These are phyloP conservation scores for Apodospora peruviana DNA, from an alignment of 495 filamentous ascomycete genomes.

Conservation along the genomic window DNA sequence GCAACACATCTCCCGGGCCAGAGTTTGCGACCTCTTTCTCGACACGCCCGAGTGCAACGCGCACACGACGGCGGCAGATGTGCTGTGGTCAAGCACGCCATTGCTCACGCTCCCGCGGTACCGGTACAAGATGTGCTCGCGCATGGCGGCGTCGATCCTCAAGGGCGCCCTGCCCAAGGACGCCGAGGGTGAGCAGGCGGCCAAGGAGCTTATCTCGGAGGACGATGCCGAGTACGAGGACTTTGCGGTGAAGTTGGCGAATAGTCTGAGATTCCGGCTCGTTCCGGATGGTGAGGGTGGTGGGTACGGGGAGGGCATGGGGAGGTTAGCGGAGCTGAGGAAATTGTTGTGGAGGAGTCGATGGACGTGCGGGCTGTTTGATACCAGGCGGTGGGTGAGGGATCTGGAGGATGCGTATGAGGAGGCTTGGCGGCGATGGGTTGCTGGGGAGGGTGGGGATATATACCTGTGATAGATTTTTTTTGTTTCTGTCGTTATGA, in stretches of 20 bases:
- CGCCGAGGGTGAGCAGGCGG: conserved; percentile 59
- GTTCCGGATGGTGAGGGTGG: conserved; percentile 9
- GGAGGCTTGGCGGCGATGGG: conserved; percentile 85
- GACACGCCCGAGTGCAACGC: conserved; percentile 98
- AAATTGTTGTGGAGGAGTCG: conserved; percentile 75
- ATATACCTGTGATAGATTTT: conserved; percentile 52
- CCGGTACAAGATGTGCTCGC: conserved; percentile 96
- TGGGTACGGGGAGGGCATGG: conserved; percentile 53
- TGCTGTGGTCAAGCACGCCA: conserved; percentile 93
- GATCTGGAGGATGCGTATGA: conserved; percentile 89
- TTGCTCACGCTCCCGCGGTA: conserved; percentile 92
- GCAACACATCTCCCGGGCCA: conserved; percentile 86
- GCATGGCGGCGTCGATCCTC: conserved; percentile 94
- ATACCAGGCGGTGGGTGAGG: conserved; percentile 86
- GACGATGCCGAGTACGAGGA: conserved; percentile 79
- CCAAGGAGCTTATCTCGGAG: conserved; percentile 67
- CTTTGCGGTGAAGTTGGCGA: conserved; percentile 68
- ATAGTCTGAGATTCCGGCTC: conserved; percentile 55
- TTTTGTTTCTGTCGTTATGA: no score
- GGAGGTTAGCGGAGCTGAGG: conserved; percentile 68
- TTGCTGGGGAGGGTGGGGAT: conserved; percentile 80
- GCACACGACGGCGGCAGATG: conserved; percentile 94
- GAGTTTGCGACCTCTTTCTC: conserved; percentile 89
- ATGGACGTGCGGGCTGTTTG: conserved; percentile 80
- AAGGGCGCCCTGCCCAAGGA: conserved; percentile 76